Evolutionary conservation across 1,284 basidiomycete genomes (phyloP).

Genomic region (Leccinum pachyderme): DNA sequence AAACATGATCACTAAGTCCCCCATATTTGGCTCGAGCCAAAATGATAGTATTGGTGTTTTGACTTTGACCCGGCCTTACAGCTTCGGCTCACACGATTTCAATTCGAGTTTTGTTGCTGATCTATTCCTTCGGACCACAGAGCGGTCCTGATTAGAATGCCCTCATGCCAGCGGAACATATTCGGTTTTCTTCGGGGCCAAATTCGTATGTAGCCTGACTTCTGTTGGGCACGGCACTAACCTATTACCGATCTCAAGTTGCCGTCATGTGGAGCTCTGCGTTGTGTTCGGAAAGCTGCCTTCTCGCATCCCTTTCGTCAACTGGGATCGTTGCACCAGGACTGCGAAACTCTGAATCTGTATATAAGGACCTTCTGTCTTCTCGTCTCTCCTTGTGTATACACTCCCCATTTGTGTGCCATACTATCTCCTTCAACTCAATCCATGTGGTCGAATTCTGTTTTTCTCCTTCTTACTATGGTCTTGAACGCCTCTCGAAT

Average conservation of each 20-base stretch:
- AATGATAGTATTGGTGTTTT: not conserved
- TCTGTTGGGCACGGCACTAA: conserved; percentile 1
- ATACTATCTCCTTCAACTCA: not conserved
- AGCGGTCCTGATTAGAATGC: not conserved
- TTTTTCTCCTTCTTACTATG: conserved; percentile 13
- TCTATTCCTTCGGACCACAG: conserved; percentile 2
- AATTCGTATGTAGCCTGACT: conserved; percentile 3
- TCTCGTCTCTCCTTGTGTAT: not conserved
- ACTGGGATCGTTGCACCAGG: not conserved
- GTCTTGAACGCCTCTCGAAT: conserved; percentile 4
- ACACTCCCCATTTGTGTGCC: not conserved
- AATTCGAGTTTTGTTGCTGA: conserved; percentile 9
- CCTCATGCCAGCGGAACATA: conserved; percentile 1
- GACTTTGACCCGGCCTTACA: not conserved
- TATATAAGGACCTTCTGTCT: conserved; percentile 16
- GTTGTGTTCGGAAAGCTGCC: not conserved
- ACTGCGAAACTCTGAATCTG: not conserved
- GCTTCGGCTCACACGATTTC: not conserved
- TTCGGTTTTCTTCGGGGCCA: not conserved
- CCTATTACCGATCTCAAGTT: not conserved
- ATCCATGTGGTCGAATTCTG: conserved; percentile 12
- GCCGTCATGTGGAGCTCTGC: not conserved
- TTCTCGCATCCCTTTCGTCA: conserved; percentile 3
- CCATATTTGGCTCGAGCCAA: not conserved
- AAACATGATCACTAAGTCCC: not conserved